Evolutionary conservation across 2,329 filamentous ascomycete species (phyloP).

Genomic region (Monosporascus sp.): DNA sequence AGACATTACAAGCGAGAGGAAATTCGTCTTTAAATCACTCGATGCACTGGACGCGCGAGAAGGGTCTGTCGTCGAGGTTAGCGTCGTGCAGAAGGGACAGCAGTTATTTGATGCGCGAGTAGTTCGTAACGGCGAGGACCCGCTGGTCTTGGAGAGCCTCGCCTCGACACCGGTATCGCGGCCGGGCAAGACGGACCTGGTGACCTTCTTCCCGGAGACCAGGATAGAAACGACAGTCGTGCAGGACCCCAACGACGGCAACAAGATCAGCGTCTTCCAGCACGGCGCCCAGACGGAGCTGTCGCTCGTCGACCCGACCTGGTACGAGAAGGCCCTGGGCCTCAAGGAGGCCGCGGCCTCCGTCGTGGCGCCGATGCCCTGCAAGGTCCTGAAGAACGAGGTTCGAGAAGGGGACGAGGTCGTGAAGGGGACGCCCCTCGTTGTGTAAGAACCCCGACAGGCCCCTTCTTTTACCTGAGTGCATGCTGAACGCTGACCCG

Average conservation of each 20-base stretch:
- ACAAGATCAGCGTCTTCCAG: constrained; percentile 74
- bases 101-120: constrained; percentile 43
- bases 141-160: constrained; percentile 39
- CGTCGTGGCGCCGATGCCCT: constrained; percentile 92
- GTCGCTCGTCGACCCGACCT: constrained; percentile 57
- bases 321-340: constrained; percentile 84
- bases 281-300: constrained; percentile 55
- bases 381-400: constrained; percentile 88
- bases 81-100: constrained; percentile 41
- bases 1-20: constrained; percentile 36
- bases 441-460: constrained; percentile 56
- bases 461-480: background rate
- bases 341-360: constrained; percentile 75
- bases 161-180: constrained; percentile 17
- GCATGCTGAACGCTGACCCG: constrained; percentile 6
- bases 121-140: constrained; percentile 34
- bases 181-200: constrained; percentile 38
- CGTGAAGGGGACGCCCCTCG: constrained; percentile 77
- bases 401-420: constrained; percentile 77
- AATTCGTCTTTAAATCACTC: constrained; percentile 46
- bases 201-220: constrained; percentile 75
- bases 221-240: constrained; percentile 77
- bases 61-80: constrained; percentile 54
- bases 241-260: constrained; percentile 38
- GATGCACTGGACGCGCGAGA: constrained; percentile 61